Evolutionary conservation across 352 stramenopile species (phyloP).

Genomic region (Blastocystis sp.): DNA sequence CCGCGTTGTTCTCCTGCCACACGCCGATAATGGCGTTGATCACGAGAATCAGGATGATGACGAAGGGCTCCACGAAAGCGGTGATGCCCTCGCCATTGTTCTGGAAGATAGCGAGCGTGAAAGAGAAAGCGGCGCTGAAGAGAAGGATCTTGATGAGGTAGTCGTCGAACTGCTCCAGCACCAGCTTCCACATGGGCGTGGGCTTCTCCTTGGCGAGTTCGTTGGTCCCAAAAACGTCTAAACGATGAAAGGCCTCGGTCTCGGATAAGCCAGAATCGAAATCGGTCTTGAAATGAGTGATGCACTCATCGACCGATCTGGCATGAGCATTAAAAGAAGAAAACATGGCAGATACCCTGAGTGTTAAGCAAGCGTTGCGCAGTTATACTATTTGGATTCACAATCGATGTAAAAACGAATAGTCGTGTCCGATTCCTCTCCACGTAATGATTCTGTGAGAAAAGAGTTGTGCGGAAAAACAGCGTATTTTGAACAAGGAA

Average conservation of each 20-base stretch:
- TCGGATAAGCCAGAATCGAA: background rate
- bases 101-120: slow-evolving; percentile 84
- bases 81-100: slow-evolving; percentile 80
- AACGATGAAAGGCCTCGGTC: background rate
- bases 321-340: background rate
- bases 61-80: slow-evolving; percentile 91
- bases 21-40: slow-evolving; percentile 92
- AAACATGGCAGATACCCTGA: background rate
- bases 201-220: slow-evolving; percentile 84
- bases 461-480: background rate
- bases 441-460: no score
- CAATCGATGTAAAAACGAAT: no score
- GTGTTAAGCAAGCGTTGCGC: no score
- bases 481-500: background rate
- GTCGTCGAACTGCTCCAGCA: slow-evolving; percentile 97
- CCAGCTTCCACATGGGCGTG: slow-evolving; percentile 85
- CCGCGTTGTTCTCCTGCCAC: slow-evolving; percentile 89
- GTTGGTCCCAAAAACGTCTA: slow-evolving; percentile 77
- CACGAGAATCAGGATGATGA: slow-evolving; percentile 92
- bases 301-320: slow-evolving; percentile 5
- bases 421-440: no score
- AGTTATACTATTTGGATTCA: no score
- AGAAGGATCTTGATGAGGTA: slow-evolving; percentile 93
- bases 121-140: slow-evolving; percentile 87
- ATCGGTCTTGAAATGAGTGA: background rate